These are phyloP conservation scores for Blepharisma stoltei DNA, from an alignment of 73 alveolate species.

Conservation along the genomic window DNA sequence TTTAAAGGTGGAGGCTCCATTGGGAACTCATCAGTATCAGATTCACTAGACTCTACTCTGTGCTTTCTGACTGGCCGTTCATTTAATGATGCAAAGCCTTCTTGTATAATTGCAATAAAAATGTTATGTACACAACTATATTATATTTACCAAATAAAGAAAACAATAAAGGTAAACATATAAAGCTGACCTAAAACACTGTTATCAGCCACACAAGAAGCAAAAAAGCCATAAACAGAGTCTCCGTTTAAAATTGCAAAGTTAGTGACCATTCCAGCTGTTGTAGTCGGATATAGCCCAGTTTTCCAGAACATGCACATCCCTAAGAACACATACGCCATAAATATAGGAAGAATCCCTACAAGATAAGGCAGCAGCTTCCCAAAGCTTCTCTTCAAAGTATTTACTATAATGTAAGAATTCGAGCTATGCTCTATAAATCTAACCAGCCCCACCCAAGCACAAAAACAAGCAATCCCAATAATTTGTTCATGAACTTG, in stretches of 20 bases:
- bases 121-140: background rate
- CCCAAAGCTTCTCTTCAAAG: background rate
- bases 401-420: conserved; percentile 1
- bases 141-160: conserved; percentile 1
- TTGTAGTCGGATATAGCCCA: background rate
- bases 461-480: conserved; percentile 8
- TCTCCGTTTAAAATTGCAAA: conserved; percentile 21
- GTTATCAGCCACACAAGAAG: background rate
- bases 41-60: too few relatives aligned
- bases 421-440: conserved; percentile 2
- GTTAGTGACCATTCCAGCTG: background rate
- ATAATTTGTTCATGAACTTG: background rate
- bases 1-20: too few relatives aligned
- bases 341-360: conserved; percentile 16
- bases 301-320: conserved; percentile 16
- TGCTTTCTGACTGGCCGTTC: background rate
- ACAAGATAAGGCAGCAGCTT: background rate
- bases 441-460: background rate
- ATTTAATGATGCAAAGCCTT: background rate
- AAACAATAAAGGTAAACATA: conserved; percentile 15
- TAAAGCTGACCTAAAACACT: background rate
- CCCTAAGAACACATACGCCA: conserved; percentile 20
- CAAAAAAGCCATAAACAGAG: background rate
- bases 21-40: too few relatives aligned
- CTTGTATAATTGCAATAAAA: conserved; percentile 16